Evolutionary conservation across 2,329 filamentous ascomycete genomes (phyloP).

Genomic region (Plectosphaerella sp.): DNA sequence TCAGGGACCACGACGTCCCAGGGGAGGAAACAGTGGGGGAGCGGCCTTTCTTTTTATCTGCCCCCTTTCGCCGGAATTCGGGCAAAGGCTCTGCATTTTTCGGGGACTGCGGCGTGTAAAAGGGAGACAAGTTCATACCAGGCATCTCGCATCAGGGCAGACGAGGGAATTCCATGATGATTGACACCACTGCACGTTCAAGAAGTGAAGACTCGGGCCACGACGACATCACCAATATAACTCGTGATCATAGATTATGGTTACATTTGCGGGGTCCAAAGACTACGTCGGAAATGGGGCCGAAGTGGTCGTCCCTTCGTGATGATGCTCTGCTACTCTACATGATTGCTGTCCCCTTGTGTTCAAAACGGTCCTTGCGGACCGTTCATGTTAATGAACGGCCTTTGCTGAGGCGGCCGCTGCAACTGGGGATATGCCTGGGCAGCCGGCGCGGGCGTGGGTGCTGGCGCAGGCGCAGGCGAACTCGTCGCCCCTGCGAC

Average conservation of each 20-base stretch:
- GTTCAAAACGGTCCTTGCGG: neutral
- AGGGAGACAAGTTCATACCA: conserved; percentile 41
- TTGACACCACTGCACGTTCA: too few relatives aligned
- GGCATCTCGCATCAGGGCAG: conserved; percentile 43
- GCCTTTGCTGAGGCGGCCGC: conserved; percentile 5
- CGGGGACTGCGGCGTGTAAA: conserved; percentile 45
- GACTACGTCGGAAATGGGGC: too few relatives aligned
- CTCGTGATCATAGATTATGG: too few relatives aligned
- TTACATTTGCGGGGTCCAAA: too few relatives aligned
- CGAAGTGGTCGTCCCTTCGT: too few relatives aligned
- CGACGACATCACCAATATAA: too few relatives aligned
- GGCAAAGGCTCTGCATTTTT: conserved; percentile 44
- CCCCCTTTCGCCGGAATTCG: conserved; percentile 31
- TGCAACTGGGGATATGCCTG: conserved; percentile 5
- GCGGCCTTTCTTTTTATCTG: conserved; percentile 12
- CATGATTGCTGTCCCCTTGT: neutral
- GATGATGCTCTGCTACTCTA: neutral
- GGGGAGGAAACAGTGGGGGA: conserved; percentile 8
- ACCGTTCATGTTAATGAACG: conserved; percentile 1
- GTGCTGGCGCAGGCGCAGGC: neutral
- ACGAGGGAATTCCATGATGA: conserved; percentile 21
- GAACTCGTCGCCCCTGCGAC: neutral
- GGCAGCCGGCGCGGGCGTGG: neutral
- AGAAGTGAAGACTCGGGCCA: too few relatives aligned
- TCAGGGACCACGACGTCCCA: conserved; percentile 4